Evolutionary conservation across 371 early-diverging fungal species (phyloP), one percentile per base, ranked within the genome.

Genomic region (Syncephalastrum contaminatum): DNA sequence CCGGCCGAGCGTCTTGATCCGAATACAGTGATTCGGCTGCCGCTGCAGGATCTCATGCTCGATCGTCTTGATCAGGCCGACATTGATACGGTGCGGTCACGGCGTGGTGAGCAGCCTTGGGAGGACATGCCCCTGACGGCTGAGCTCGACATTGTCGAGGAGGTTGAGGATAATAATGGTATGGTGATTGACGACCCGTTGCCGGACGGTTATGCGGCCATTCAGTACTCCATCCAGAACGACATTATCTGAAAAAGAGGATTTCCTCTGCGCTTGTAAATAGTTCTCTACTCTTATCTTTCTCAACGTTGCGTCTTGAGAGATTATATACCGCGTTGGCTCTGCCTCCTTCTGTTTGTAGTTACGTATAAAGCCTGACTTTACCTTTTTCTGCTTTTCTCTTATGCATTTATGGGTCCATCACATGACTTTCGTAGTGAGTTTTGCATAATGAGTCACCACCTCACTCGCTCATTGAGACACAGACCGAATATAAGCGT

Each of bases 51-150:
- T 43, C 51, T 30, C 7, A 51, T 36, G 43, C 45, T 54, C 25
- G 54, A 54, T 43, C 49, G 48, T 6, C 44, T 62, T n/a, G 48
- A 40, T n/a, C 42, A 40, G 13, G 48, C 19, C 14, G 57, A 62
- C 14, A 48, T 54, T 10, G 46, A 41, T 10, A 30, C 36, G 36
- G 16, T 21, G n/a, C 27, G 49, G 5, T 24, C 13, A 12, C 16
- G 27, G 0, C 20, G 15, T 44, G 46, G 36, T 12, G 36, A 30
- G 36, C 44, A 46, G 13, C 14, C 20, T 3, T 36, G 20, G 18
- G 54, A 54, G 25, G 30, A 43, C 36, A 20, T 18, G 16, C 30
- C 24, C 25, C 4, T 16, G 4, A 51, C 12, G 4, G 51, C 25
- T 18, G 15, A 27, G 27, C 36, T 36, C 3, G 36, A n/a, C 24